Percentiles rank a stretch among this genome's conserved stretches.
Evolutionary conservation across 768 basidiomycete genomes (phyloP).

Genomic region (Termitomyces sp.): DNA sequence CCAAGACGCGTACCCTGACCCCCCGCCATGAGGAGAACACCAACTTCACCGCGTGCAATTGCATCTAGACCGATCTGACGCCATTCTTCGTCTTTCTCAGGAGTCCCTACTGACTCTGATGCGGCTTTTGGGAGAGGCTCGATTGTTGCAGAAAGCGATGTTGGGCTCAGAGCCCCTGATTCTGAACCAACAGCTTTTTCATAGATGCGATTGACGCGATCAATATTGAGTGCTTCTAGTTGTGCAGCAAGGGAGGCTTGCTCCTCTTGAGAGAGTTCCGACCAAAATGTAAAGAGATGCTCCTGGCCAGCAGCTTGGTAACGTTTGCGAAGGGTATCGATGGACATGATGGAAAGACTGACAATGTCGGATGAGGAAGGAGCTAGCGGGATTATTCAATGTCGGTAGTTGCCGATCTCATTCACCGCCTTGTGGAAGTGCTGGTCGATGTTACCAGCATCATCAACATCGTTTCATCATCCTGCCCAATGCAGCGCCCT

Average conservation of each 20-base stretch:
- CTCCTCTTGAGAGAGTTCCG: constrained; percentile 58
- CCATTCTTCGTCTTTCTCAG: constrained; percentile 68
- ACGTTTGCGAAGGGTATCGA: constrained; percentile 49
- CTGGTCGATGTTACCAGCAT: neutral
- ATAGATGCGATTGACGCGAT: constrained; percentile 89
- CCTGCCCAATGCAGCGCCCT: neutral
- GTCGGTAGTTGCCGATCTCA: constrained; percentile 16
- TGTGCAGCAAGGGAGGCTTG: constrained; percentile 62
- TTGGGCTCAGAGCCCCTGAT: constrained; percentile 31
- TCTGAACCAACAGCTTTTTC: constrained; percentile 68
- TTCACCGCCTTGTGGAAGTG: neutral
- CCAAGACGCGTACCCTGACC: constrained; percentile 96
- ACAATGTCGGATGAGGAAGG: neutral
- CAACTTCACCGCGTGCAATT: constrained; percentile 78
- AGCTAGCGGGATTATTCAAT: neutral
- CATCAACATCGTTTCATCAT: neutral
- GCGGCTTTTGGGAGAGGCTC: constrained; percentile 78
- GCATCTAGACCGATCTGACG: constrained; percentile 73
- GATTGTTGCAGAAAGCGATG: constrained; percentile 40
- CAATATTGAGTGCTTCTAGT: constrained; percentile 76
- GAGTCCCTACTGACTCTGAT: constrained; percentile 53
- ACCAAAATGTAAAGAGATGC: constrained; percentile 89
- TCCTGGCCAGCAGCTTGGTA: constrained; percentile 82
- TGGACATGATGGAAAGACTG: constrained; percentile 40
- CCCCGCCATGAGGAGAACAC: constrained; percentile 96